Evolutionary conservation across 2,329 filamentous ascomycete species (phyloP).

Genomic region (Phaeophleospora eucalypticola): DNA sequence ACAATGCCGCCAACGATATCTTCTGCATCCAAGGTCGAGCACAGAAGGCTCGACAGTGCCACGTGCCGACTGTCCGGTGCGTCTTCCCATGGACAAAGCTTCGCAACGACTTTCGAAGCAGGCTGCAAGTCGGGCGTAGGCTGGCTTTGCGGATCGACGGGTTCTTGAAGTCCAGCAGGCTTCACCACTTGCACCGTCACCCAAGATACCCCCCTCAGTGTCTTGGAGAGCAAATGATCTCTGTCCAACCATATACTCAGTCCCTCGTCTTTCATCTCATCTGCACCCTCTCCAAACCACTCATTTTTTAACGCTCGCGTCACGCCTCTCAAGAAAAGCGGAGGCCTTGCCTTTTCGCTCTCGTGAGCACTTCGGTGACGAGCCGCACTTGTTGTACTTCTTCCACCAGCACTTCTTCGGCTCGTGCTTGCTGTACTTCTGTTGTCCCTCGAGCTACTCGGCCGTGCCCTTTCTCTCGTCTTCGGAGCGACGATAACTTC

Average conservation of each 20-base stretch:
- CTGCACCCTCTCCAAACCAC: slow-evolving; percentile 64
- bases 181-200: slow-evolving; percentile 82
- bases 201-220: slow-evolving; percentile 71
- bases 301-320: slow-evolving; percentile 66
- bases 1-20: slow-evolving; percentile 81
- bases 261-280: slow-evolving; percentile 49
- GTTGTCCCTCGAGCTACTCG: slow-evolving; percentile 62
- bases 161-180: slow-evolving; percentile 69
- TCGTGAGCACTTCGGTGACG: slow-evolving; percentile 55
- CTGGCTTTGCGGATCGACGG: slow-evolving; percentile 68
- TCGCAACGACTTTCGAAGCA: slow-evolving; percentile 69
- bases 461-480: slow-evolving; percentile 61
- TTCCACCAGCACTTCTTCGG: slow-evolving; percentile 65
- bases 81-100: slow-evolving; percentile 75
- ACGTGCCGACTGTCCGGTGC: slow-evolving; percentile 76
- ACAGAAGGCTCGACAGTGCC: slow-evolving; percentile 74
- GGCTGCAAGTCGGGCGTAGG: slow-evolving; percentile 55
- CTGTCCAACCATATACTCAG: slow-evolving; percentile 82
- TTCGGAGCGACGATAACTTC: slow-evolving; percentile 98
- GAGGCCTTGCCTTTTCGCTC: slow-evolving; percentile 60
- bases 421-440: slow-evolving; percentile 77
- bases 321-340: slow-evolving; percentile 75
- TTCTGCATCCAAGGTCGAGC: slow-evolving; percentile 65
- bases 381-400: slow-evolving; percentile 69
- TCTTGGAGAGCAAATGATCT: slow-evolving; percentile 67